These are phyloP conservation scores for Paracamarosporium sp. DNA, from an alignment of 2,329 filamentous ascomycete genomes.

Conservation along the genomic window DNA sequence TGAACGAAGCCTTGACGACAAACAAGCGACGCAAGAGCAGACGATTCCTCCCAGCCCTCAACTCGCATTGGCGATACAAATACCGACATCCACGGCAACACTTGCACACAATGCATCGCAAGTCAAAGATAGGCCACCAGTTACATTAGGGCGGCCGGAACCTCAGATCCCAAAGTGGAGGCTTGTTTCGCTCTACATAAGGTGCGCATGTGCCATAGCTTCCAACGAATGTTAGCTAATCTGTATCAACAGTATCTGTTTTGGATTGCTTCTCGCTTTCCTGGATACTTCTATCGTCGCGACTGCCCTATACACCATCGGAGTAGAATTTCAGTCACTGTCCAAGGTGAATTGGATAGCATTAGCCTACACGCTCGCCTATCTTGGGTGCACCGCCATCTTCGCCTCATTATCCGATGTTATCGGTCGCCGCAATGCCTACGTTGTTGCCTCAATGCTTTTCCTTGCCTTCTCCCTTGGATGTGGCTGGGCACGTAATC, in stretches of 20 bases:
- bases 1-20: neutral
- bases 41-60: neutral
- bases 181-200: slow-evolving; percentile 6
- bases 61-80: neutral
- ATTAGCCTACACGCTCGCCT: slow-evolving; percentile 51
- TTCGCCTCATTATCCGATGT: slow-evolving; percentile 7
- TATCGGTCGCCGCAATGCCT: slow-evolving; percentile 2
- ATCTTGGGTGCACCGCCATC: slow-evolving; percentile 59
- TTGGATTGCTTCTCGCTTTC: slow-evolving; percentile 65
- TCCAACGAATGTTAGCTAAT: neutral
- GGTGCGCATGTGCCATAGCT: neutral
- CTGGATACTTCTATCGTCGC: slow-evolving; percentile 68
- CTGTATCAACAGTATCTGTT: slow-evolving; percentile 49
- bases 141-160: neutral
- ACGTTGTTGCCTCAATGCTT: neutral
- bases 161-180: neutral
- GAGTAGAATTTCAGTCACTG: slow-evolving; percentile 55
- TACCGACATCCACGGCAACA: neutral
- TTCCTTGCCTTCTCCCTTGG: slow-evolving; percentile 9
- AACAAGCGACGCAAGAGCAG: neutral
- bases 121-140: neutral
- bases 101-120: neutral
- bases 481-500: neutral
- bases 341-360: slow-evolving; percentile 25
- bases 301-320: slow-evolving; percentile 64